phyloP scores from a whole-genome alignment of 495 filamentous ascomycete genomes.

The Annulohypoxylon nitens region DNA sequence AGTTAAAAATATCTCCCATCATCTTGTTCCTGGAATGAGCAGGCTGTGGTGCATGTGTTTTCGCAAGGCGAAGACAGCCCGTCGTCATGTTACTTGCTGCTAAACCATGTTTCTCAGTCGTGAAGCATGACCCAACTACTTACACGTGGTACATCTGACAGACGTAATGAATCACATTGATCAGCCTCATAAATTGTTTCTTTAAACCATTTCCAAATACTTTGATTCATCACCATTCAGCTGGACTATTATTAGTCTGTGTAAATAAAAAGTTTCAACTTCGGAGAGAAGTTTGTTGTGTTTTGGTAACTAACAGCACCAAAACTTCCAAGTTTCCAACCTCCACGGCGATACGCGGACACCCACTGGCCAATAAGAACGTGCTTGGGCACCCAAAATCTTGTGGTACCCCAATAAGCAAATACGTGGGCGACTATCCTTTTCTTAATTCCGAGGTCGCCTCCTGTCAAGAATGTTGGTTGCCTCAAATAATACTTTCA shows the following conservation, averaged over 20 bases:
- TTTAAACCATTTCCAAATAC: neutral
- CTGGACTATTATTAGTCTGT: constrained; percentile 21
- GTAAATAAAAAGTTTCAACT: neutral
- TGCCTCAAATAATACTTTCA: neutral
- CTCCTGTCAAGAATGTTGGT: neutral
- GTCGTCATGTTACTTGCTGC: constrained; percentile 20
- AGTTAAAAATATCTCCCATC: neutral
- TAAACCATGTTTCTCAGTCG: constrained; percentile 4
- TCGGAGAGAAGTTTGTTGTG: constrained; percentile 4
- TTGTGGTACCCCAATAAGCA: neutral
- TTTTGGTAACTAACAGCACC: neutral
- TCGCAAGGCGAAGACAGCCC: constrained; percentile 18
- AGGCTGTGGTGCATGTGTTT: constrained; percentile 21
- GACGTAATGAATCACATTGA: constrained; percentile 26
- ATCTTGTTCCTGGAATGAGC: neutral
- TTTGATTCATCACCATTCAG: neutral
- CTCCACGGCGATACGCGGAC: constrained; percentile 28
- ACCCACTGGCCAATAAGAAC: constrained; percentile 8
- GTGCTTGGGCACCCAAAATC: neutral
- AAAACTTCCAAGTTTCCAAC: neutral
- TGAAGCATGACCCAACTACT: constrained; percentile 22
- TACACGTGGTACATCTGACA: constrained; percentile 33
- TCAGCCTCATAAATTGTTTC: constrained; percentile 13
- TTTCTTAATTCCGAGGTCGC: neutral
- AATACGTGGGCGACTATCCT: constrained; percentile 4